phyloP scores from a whole-genome alignment of 768 basidiomycete genomes.

The Crassisporium funariophilum region DNA sequence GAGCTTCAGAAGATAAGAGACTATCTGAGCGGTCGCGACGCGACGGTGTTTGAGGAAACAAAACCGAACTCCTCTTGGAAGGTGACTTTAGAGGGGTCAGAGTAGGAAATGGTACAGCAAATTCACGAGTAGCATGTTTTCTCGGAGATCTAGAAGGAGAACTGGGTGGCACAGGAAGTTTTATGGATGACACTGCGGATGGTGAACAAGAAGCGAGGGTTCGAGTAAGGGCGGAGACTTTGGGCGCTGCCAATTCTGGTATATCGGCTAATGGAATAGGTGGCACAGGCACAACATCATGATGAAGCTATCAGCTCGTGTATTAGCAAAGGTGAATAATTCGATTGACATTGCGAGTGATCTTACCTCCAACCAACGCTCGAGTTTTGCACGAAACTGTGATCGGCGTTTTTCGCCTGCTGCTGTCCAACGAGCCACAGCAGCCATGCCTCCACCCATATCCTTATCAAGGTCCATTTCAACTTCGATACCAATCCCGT shows the following conservation, averaged over 20 bases:
- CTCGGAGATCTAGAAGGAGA: slow-evolving; percentile 47
- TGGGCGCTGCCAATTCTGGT: slow-evolving; percentile 56
- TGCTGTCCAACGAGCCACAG: slow-evolving; percentile 86
- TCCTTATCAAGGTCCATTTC: slow-evolving; percentile 84
- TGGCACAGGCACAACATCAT: slow-evolving; percentile 45
- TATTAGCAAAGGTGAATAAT: slow-evolving; percentile 4
- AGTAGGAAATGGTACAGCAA: slow-evolving; percentile 53
- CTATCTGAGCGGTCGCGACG: slow-evolving; percentile 40
- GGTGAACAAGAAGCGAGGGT: slow-evolving; percentile 76
- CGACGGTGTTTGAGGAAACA: slow-evolving; percentile 71
- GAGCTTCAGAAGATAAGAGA: slow-evolving; percentile 38
- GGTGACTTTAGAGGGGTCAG: slow-evolving; percentile 45
- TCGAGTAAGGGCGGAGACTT: slow-evolving; percentile 70
- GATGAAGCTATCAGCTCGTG: slow-evolving; percentile 49
- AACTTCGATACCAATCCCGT: slow-evolving; percentile 86
- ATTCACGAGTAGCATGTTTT: slow-evolving; percentile 39
- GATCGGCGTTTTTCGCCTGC: slow-evolving; percentile 61
- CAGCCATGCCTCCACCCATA: slow-evolving; percentile 83
- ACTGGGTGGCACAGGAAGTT: slow-evolving; percentile 40
- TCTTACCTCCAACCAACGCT: slow-evolving; percentile 65
- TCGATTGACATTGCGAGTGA: background rate
- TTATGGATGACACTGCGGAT: slow-evolving; percentile 50
- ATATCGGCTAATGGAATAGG: slow-evolving; percentile 66
- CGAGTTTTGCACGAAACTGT: slow-evolving; percentile 60
- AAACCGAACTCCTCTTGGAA: slow-evolving; percentile 48